phyloP scores from a whole-genome alignment of 495 filamentous ascomycete genomes.

The Chaetomium fimeti region DNA sequence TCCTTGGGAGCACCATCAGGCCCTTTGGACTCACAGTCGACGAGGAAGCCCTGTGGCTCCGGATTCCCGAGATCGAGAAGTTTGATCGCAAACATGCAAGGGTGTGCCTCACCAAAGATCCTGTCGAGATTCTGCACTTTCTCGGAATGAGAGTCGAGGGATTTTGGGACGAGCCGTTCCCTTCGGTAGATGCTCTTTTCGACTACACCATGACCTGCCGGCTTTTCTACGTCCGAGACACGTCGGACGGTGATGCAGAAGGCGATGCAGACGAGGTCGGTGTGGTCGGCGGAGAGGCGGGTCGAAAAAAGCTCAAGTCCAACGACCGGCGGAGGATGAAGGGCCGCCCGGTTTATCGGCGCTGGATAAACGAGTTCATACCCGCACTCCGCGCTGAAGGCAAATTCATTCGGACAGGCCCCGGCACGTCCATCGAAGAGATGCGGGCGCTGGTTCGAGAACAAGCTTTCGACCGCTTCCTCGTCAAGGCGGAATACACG shows the following conservation, averaged over 20 bases:
- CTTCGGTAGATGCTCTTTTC: conserved; percentile 53
- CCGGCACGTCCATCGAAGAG: conserved; percentile 14
- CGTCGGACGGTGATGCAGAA: conserved; percentile 11
- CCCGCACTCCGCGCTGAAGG: conserved; percentile 42
- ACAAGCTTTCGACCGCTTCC: conserved; percentile 41
- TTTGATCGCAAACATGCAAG: conserved; percentile 53
- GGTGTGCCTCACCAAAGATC: conserved; percentile 57
- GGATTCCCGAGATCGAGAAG: conserved; percentile 61
- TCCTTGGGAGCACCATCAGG: conserved; percentile 60
- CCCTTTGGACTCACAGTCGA: conserved; percentile 63
- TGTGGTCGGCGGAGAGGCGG: conserved; percentile 31
- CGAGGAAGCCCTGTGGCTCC: conserved; percentile 56
- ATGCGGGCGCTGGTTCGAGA: conserved; percentile 33
- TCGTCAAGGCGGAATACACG: conserved; percentile 31
- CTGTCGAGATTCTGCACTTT: conserved; percentile 54
- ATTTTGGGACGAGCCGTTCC: conserved; percentile 49
- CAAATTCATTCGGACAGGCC: conserved; percentile 20
- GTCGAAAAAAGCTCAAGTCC: conserved; percentile 46
- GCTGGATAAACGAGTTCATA: conserved; percentile 57
- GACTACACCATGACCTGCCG: conserved; percentile 53
- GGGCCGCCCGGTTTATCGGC: conserved; percentile 47
- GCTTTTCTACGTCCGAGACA: conserved; percentile 50
- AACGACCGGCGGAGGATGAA: conserved; percentile 52
- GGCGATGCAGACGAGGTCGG: conserved; percentile 25
- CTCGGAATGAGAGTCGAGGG: conserved; percentile 51